Conservation (phyloP, 306 rosid genomes). For the Purshia tridentata region DNA sequence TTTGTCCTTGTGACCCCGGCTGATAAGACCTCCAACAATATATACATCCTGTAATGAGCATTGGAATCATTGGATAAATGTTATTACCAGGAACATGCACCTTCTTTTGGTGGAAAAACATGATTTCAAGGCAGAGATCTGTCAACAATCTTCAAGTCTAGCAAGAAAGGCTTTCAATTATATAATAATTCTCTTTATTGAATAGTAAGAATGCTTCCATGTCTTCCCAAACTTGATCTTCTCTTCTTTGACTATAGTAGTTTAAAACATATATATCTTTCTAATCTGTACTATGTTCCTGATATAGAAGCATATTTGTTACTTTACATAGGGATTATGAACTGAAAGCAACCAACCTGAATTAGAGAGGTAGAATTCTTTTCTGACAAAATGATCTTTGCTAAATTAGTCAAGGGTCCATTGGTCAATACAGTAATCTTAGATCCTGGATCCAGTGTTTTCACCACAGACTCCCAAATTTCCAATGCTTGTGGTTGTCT, state of each 20-base stretch:
- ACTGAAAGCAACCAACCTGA: slow-evolving; percentile 43
- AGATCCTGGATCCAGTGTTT: slow-evolving; percentile 49
- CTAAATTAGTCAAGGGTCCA: slow-evolving; percentile 93
- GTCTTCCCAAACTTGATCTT: no score
- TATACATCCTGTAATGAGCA: slow-evolving; percentile 60
- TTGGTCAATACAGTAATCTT: slow-evolving; percentile 76
- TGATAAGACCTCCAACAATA: slow-evolving; percentile 80
- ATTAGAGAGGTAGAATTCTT: slow-evolving; percentile 52
- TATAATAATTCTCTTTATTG: no score
- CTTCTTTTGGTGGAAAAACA: neutral
- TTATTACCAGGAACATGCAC: neutral
- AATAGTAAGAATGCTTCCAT: no score
- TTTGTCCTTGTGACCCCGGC: slow-evolving; percentile 39
- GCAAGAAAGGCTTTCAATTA: no score
- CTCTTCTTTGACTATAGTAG: no score
- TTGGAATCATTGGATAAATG: slow-evolving; percentile 5
- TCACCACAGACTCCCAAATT: slow-evolving; percentile 66
- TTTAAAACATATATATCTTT: no score
- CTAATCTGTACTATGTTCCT: no score
- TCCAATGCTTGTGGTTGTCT: slow-evolving; percentile 73
- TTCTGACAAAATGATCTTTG: slow-evolving; percentile 48
- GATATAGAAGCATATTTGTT: no score
- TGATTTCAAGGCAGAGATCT: neutral
- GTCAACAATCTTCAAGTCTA: no score
- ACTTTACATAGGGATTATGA: neutral